phyloP scores from a whole-genome alignment of 768 basidiomycete genomes.

The Dendrothele bispora region DNA sequence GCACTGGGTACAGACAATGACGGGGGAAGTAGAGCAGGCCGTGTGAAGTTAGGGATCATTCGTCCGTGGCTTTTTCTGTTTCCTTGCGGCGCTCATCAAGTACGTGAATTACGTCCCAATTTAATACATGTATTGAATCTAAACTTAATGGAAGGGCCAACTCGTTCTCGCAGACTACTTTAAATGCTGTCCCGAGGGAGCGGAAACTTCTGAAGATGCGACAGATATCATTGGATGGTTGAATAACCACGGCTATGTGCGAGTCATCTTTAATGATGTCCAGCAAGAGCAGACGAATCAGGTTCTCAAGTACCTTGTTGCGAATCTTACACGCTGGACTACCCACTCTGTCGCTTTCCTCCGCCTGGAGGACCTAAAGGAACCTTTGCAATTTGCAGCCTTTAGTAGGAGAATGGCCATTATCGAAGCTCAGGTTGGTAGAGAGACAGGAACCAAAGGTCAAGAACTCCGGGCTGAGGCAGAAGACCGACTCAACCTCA shows the following conservation, averaged over 20 bases:
- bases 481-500: not conserved
- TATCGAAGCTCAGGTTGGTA: constrained; percentile 3
- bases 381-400: not conserved
- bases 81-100: constrained; percentile 11
- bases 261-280: not conserved
- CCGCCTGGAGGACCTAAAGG: not conserved
- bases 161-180: not conserved
- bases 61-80: no score
- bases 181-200: not conserved
- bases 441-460: not conserved
- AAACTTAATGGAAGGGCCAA: constrained; percentile 1
- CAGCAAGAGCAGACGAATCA: not conserved
- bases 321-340: constrained; percentile 7
- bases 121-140: not conserved
- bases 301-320: constrained; percentile 1
- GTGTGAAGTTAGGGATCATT: no score
- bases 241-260: constrained; percentile 1
- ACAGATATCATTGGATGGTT: constrained; percentile 2
- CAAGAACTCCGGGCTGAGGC: not conserved
- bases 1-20: no score
- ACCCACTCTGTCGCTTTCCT: constrained; percentile 5
- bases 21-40: no score
- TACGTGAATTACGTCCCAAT: not conserved
- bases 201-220: not conserved
- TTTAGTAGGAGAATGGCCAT: not conserved